Base-by-base conservation (phyloP, 2,329 filamentous ascomycete genomes). In the Orbilia ellipsospora region DNA sequence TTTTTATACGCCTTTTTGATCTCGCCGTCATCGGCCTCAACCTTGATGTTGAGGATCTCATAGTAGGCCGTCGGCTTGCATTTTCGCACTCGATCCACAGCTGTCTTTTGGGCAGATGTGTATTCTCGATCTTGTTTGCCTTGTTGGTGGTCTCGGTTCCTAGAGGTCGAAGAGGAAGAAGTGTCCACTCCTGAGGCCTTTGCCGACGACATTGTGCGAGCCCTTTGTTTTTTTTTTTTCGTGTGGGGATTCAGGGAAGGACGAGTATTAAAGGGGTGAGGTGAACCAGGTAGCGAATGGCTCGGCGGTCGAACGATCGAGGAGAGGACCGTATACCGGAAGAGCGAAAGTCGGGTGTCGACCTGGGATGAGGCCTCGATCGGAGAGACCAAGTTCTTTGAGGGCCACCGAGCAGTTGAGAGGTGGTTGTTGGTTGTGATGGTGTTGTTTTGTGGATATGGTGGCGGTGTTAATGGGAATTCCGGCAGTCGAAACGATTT, bases 1-100 rank as follows among this genome's bases (percentile, higher is more conserved):
- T 97, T 98, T 81, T 94, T 89, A 84, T 99, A 99, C 5, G 95
- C 94, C 85, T 98, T 98, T 83, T 98, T 99, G 82, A 99, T 93
- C 80, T 98, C 94, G 77, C 86, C 83, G 79, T 98, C 94, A 57
- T 89, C 89, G 59, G 85, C 83, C 77, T 90, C 89, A 77, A 86
- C 85, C 79, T 90, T 87, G 57, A 97, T 84, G 20, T 89, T 90
- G 36, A 99, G 85, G 79, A 99, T 98, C 82, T 98, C 95, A 85
- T 99, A 99, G 83, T 96, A 99, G 16, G 92, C 92, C 2, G 93
- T 97, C 20, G 91, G 85, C 45, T 87, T 86, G 84, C 95, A 99
- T 84, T 87, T 88, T 78, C 92, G 90, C 82, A 99, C 95, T 78
- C 95, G 89, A 80, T 96, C 85, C 36, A 99, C 95, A 26, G 94